Conservation (phyloP, 1,139 yeast genomes). For the Candida sp. region DNA sequence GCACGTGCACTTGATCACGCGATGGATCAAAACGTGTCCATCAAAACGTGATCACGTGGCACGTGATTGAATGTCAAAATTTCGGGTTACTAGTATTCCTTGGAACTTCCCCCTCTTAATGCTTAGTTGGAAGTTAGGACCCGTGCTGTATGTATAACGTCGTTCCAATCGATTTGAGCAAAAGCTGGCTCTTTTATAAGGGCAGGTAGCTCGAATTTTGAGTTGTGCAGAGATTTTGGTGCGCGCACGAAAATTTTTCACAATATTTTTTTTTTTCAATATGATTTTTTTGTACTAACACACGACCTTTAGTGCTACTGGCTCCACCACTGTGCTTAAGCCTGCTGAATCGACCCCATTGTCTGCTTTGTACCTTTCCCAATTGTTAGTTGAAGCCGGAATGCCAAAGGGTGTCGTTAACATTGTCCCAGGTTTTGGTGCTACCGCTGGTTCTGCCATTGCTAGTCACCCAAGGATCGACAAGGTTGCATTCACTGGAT, state of each 20-base stretch:
- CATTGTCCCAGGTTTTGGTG: slow-evolving; percentile 79
- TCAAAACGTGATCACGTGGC: background rate
- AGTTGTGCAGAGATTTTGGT: too few relatives aligned
- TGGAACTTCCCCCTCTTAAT: slow-evolving; percentile 90
- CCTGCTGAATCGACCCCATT: slow-evolving; percentile 87
- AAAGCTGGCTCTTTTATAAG: background rate
- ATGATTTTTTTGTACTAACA: slow-evolving; percentile 1
- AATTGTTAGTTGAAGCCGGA: slow-evolving; percentile 69
- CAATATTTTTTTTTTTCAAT: background rate
- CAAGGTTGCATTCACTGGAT: slow-evolving; percentile 88
- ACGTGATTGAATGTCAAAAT: background rate
- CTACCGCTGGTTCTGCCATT: slow-evolving; percentile 77
- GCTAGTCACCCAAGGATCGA: slow-evolving; percentile 69
- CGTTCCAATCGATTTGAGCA: too few relatives aligned
- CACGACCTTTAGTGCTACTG: slow-evolving; percentile 49
- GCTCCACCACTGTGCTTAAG: slow-evolving; percentile 81
- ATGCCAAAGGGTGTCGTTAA: slow-evolving; percentile 83
- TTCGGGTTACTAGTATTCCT: slow-evolving; percentile 47
- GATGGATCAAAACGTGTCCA: too few relatives aligned
- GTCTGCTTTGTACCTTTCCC: slow-evolving; percentile 69
- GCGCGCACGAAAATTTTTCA: too few relatives aligned
- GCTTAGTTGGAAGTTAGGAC: slow-evolving; percentile 88
- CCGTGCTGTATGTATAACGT: slow-evolving; percentile 50
- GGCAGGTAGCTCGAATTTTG: background rate
- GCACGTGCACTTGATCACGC: background rate